Evolutionary conservation across 345 rosid species (phyloP), one percentile per base, ranked within the genome.

Genomic region (Sisymbrium irio): DNA sequence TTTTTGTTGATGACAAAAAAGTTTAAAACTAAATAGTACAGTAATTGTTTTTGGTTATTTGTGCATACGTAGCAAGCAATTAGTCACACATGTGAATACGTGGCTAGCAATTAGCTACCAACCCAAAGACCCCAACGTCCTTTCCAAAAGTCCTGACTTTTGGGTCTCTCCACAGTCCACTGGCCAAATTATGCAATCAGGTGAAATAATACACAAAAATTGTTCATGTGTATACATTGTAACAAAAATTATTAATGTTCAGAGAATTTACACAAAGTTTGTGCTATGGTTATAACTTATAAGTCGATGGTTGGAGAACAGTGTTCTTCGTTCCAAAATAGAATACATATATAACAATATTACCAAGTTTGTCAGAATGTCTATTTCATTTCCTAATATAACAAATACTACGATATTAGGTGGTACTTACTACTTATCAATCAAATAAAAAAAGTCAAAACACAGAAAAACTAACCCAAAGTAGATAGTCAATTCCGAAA

Each of bases 91-190:
- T n/a, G n/a, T n/a, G n/a, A n/a, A n/a, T 13, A 47, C 65, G 49
- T 64, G 71, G 14, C 57, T 54, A 30, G 56, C 12, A 54, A 54
- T 54, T 12, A 55, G 77, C 71, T 44, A 54, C 22, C 40, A 62
- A 27, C 76, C 55, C 25, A 50, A 61, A 8, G 20, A 2, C 61
- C 76, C 55, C 25, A 50, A 61, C 12, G 20, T 4, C 61, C 5
- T 47, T 22, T 22, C 25, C 25, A 22, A 22, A 22, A 22, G 25
- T 22, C 25, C 1, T 1, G 40, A 22, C 36, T 49, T 37, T 49
- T 37, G 67, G 30, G 18, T 47, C 37, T 12, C 7, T 2, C 18
- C 10, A 12, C 3, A 4, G 2, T 37, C 47, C 20, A 40, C 6
- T 44, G 0, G 45, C 27, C 12, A 19, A 20, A 19, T 1, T 9